A percentile compares a stretch with the other conserved stretches of the same genome.
phyloP scores from a whole-genome alignment of 805 yeast species.

The Candida takata region DNA sequence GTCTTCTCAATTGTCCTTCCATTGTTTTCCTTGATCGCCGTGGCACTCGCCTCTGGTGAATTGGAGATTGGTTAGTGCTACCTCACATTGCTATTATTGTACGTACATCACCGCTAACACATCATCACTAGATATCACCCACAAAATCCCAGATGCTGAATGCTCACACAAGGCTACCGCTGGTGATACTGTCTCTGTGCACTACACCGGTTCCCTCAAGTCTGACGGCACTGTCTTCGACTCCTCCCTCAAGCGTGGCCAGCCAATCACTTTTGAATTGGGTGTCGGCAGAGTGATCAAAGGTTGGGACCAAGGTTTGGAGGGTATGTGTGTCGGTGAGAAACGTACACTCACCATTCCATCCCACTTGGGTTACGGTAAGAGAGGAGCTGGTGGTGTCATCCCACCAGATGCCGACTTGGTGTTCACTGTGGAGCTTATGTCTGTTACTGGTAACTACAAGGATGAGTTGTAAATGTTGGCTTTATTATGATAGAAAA shows the following conservation, averaged over 20 bases:
- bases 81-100: too few species aligned
- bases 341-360: constrained; percentile 76
- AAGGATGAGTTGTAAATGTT: constrained; percentile 15
- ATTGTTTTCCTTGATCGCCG: neutral
- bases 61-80: constrained; percentile 1
- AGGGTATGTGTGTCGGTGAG: constrained; percentile 79
- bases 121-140: constrained; percentile 41
- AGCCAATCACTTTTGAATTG: constrained; percentile 64
- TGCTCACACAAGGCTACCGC: constrained; percentile 51
- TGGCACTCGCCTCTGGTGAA: neutral
- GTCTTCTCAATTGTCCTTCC: neutral
- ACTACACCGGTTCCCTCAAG: constrained; percentile 66
- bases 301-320: constrained; percentile 90
- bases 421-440: constrained; percentile 58
- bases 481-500: too few species aligned
- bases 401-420: constrained; percentile 77
- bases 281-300: constrained; percentile 76
- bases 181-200: constrained; percentile 70
- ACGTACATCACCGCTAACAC: too few species aligned
- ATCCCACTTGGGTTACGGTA: constrained; percentile 71
- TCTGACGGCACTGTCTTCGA: constrained; percentile 68
- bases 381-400: constrained; percentile 64
- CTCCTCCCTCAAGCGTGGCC: constrained; percentile 54
- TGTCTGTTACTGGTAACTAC: constrained; percentile 39
- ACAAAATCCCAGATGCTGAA: constrained; percentile 40